Percentiles rank a stretch among this genome's conserved stretches.
Conservation (phyloP, 495 filamentous ascomycete species). For the Neurospora sp. region DNA sequence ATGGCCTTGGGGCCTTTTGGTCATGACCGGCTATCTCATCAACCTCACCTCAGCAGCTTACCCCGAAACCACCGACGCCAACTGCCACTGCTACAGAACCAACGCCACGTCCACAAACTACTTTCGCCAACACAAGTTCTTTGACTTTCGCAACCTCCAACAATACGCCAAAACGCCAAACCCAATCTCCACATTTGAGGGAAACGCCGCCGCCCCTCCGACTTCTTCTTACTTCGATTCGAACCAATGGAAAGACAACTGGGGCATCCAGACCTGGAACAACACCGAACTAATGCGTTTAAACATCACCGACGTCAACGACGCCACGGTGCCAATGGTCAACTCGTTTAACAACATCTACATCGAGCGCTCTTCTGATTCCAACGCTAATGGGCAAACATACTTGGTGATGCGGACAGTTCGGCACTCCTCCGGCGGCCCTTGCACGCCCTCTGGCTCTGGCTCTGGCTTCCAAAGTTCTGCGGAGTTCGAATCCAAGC, state of each 20-base stretch:
- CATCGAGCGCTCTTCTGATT: slow-evolving; percentile 36
- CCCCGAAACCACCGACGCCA: slow-evolving; percentile 32
- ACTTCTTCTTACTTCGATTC: slow-evolving; percentile 31
- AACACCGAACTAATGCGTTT: slow-evolving; percentile 20
- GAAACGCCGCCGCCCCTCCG: slow-evolving; percentile 20
- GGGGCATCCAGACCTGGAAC: slow-evolving; percentile 53
- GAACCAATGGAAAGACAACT: slow-evolving; percentile 36
- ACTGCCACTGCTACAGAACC: slow-evolving; percentile 39
- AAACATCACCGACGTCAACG: slow-evolving; percentile 24
- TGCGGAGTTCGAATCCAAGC: slow-evolving; percentile 52
- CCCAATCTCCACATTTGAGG: slow-evolving; percentile 14
- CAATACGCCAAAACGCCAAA: slow-evolving; percentile 19
- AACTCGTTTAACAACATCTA: slow-evolving; percentile 59
- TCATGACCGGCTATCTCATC: neutral
- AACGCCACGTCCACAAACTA: slow-evolving; percentile 39
- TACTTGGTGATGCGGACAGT: slow-evolving; percentile 55
- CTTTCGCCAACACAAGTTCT: slow-evolving; percentile 56
- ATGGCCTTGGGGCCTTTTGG: neutral
- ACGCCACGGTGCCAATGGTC: slow-evolving; percentile 40
- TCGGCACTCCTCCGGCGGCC: slow-evolving; percentile 25
- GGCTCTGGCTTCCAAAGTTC: slow-evolving; percentile 42
- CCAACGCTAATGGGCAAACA: slow-evolving; percentile 28
- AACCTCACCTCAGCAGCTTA: slow-evolving; percentile 14
- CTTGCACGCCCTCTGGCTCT: neutral
- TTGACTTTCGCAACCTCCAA: slow-evolving; percentile 51